phyloP scores from a whole-genome alignment of 1,284 basidiomycete genomes.

The Rhodotorula sp. region DNA sequence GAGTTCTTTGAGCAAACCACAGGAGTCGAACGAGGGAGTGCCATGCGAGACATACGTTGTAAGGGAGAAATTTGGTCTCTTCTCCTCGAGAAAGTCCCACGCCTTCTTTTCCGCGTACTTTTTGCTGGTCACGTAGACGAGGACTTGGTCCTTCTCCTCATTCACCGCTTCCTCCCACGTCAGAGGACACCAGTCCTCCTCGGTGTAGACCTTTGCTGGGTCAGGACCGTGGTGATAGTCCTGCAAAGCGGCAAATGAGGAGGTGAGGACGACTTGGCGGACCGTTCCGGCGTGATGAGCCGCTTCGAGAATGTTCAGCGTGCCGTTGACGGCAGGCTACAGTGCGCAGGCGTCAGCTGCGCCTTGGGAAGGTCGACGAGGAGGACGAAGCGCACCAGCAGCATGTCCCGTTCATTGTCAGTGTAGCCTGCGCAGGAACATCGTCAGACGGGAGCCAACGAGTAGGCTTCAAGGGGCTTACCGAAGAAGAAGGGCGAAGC shows the following conservation, averaged over 20 bases:
- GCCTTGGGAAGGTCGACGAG: neutral
- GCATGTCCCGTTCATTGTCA: conserved; percentile 54
- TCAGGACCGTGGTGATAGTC: conserved; percentile 47
- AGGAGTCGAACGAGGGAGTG: too few relatives aligned
- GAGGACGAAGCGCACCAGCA: conserved; percentile 43
- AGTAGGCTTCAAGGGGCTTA: neutral
- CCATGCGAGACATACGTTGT: conserved; percentile 18
- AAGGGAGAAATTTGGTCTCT: conserved; percentile 12
- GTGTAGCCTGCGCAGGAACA: neutral
- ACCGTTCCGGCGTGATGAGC: conserved; percentile 57
- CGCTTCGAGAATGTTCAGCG: conserved; percentile 58
- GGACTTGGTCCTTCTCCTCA: conserved; percentile 57
- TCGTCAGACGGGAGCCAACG: neutral
- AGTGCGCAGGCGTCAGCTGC: neutral
- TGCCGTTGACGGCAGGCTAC: conserved; percentile 63
- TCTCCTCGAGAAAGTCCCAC: conserved; percentile 38
- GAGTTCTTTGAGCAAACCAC: neutral
- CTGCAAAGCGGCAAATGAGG: conserved; percentile 59
- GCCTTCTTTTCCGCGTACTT: conserved; percentile 45
- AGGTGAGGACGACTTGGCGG: conserved; percentile 66
- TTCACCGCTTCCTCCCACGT: conserved; percentile 56
- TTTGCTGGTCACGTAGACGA: conserved; percentile 55
- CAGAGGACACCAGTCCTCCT: conserved; percentile 65
- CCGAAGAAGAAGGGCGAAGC: conserved; percentile 19
- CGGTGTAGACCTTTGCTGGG: conserved; percentile 27